These are phyloP conservation scores for Starmerella gropengiesseri DNA, from an alignment of 805 yeast species.

Conservation along the genomic window DNA sequence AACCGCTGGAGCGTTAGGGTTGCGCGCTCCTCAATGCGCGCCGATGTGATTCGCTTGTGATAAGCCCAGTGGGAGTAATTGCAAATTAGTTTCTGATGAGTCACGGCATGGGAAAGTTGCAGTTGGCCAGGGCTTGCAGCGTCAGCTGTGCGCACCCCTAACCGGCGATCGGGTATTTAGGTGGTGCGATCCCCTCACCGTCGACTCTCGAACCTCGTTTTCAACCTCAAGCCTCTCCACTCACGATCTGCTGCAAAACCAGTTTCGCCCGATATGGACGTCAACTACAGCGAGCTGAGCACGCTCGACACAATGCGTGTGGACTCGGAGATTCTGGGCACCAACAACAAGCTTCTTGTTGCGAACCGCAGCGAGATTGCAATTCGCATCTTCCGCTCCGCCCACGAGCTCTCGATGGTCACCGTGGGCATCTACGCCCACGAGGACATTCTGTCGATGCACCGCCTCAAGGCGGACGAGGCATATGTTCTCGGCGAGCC, in stretches of 20 bases:
- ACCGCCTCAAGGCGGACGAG: conserved; percentile 87
- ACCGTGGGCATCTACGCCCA: conserved; percentile 95
- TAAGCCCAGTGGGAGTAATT: too few species aligned
- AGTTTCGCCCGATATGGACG: conserved; percentile 24
- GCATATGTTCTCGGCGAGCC: conserved; percentile 82
- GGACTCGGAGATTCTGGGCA: conserved; percentile 37
- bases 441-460: conserved; percentile 91
- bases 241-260: too few species aligned
- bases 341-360: conserved; percentile 40
- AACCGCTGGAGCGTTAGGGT: too few species aligned
- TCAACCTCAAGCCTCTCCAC: too few species aligned
- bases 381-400: conserved; percentile 72
- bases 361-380: conserved; percentile 28
- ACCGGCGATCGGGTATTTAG: too few species aligned
- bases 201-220: too few species aligned
- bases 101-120: too few species aligned
- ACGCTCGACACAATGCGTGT: conserved; percentile 31
- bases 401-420: conserved; percentile 93
- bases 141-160: too few species aligned
- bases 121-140: too few species aligned
- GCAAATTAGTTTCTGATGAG: too few species aligned
- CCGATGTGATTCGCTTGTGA: too few species aligned
- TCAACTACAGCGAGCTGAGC: conserved; percentile 26
- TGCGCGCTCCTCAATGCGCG: too few species aligned
- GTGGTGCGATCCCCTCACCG: background rate